Percentiles rank a stretch among this genome's conserved stretches.
Evolutionary conservation across 139 green algal species (phyloP).

Genomic region (Volvox reticuliferus): DNA sequence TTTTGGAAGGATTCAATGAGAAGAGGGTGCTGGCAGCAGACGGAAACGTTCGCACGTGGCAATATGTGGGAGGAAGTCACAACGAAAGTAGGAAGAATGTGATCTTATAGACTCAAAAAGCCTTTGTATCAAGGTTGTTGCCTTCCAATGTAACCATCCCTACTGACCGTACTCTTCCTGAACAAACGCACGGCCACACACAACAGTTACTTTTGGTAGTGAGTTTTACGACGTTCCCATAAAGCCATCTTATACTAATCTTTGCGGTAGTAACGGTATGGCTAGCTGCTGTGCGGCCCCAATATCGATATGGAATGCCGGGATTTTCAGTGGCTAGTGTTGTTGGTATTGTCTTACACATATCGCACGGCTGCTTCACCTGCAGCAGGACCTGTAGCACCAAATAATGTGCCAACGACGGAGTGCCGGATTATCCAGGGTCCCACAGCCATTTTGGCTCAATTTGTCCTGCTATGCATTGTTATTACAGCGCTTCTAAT

Average conservation of each 20-base stretch:
- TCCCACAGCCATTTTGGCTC: slow-evolving; percentile 10
- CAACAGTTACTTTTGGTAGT: too few species aligned
- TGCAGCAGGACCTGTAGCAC: neutral
- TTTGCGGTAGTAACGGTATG: slow-evolving; percentile 3
- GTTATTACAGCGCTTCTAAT: slow-evolving; percentile 33
- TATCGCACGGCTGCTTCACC: neutral
- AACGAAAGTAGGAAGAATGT: too few species aligned
- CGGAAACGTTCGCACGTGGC: too few species aligned
- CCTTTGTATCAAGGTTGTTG: too few species aligned
- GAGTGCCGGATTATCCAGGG: slow-evolving; percentile 44
- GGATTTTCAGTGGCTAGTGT: neutral
- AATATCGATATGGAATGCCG: slow-evolving; percentile 13
- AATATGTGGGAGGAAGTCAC: too few species aligned
- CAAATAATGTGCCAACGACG: neutral
- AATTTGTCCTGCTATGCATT: slow-evolving; percentile 39
- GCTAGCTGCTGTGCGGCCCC: neutral
- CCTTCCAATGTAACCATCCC: too few species aligned
- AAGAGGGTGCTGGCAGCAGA: too few species aligned
- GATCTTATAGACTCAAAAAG: too few species aligned
- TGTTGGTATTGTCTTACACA: neutral
- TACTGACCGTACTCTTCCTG: too few species aligned
- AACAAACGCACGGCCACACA: too few species aligned
- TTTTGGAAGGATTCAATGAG: too few species aligned
- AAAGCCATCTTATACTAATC: neutral
- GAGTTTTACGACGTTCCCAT: too few species aligned